Base-by-base conservation (phyloP, 192 early-diverging fungal genomes). In the Coemansia sp. region DNA sequence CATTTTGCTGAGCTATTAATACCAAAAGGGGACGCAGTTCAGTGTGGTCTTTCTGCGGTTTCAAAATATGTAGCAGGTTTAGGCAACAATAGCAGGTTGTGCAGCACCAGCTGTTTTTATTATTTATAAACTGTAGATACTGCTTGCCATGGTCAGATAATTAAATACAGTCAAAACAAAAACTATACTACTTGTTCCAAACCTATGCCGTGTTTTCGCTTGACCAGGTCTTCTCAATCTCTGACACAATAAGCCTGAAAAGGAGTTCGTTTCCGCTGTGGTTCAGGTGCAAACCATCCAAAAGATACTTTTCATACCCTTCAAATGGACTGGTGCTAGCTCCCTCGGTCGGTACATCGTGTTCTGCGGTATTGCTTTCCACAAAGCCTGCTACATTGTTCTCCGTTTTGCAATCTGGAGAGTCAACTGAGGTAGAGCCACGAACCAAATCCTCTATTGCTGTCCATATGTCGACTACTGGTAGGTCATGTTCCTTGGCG, bases 271-370 rank as follows among this genome's bases (percentile, higher is more conserved):
- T 85, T 22, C 86, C 88, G 23, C 72, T 67, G 17, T 69, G 38
- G 37, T 63, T 81, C 15, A 89, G 62, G 58, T 87, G 86, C 14
- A 89, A 51, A 0, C 88, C 88, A 65, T 89, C 88, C 6, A 21
- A 43, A 5, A 88, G 61, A 32, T 66, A 76, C 43, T 51, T 27
- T 9, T 75, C 63, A n/a, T 75, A 75, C 17, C 73, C 67, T 17
- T 66, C 67, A 48, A 38, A 65, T 17, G 51, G 62, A 27, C 47
- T 61, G 15, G 17, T 12, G 3, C 23, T 23, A 29, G 17, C 41
- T 43, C 14, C 12, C 29, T 56, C 54, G 1, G 43, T 12, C 43
- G n/a, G n/a, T 15, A 29, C 54, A 10, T n/a, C 43, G 5, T n/a
- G n/a, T 12, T 17, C 43, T 47, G n/a, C 43, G 0, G 11, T 37